Evolutionary conservation across 768 basidiomycete species (phyloP), one percentile per base, ranked within the genome.

Genomic region (Boletus subparvulus): DNA sequence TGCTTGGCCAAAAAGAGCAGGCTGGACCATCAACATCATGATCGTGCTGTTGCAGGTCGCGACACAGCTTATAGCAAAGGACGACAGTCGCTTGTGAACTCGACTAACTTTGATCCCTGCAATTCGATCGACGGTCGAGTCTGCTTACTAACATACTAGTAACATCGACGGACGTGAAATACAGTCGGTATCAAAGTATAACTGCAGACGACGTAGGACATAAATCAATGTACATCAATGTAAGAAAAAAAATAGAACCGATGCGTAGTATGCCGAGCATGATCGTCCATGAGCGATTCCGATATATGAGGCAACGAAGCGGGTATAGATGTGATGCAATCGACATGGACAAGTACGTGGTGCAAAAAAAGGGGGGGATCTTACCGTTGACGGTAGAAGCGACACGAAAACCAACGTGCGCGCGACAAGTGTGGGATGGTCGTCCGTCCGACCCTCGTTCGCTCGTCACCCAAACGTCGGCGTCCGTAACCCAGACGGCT

Each of bases 401-500:
- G 48, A 30, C 12, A 33, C n/a, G 16, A 32, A 54, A 13, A 54
- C 16, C 9, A 33, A 24, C 11, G n/a, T 30, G 51, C 6, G 37
- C 14, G 13, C 26, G 7, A 24, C n/a, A 8, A 32, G 24, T 14
- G 14, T 8, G 9, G 7, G 19, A 19, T 7, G 13, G 14, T 14
- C 26, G 14, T 26, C n/a, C 0, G 13, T 24, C 28, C 39, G 24
- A 21, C 43, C 28, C 16, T 19, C 16, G 1, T 10, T 10, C 33
- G n/a, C 26, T 56, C 21, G n/a, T 66, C 55, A 68, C 13, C 56
- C 67, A 55, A 69, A 67, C 50, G 56, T 60, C 4, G 69, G 66
- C 26, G 61, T 66, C 46, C 68, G 62, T 37, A 69, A 35, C 10
- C 66, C 69, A 43, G 68, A 69, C 17, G 59, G 65, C 30, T 69